phyloP scores from a whole-genome alignment of 164 flowering plant genomes.

The Stephania cephalantha region DNA sequence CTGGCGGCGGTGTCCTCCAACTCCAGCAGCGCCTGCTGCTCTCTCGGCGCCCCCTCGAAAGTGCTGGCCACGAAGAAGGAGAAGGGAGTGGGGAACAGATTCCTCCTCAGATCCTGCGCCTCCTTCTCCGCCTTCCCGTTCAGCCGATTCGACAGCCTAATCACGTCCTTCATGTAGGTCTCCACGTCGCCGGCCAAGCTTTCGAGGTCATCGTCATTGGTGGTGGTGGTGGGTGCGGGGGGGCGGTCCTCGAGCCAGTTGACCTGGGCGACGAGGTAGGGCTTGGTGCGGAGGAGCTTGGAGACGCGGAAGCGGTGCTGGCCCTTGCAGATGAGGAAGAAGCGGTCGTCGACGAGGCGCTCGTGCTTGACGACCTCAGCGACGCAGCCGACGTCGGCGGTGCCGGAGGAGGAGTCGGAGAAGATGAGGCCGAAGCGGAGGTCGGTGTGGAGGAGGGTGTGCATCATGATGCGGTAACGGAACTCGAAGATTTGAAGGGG shows the following conservation, averaged over 20 bases:
- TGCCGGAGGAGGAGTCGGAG: slow-evolving; percentile 66
- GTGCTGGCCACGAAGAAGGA: slow-evolving; percentile 96
- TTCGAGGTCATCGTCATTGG: slow-evolving; percentile 56
- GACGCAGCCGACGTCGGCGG: slow-evolving; percentile 89
- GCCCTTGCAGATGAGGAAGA: slow-evolving; percentile 92
- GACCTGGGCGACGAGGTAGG: slow-evolving; percentile 81
- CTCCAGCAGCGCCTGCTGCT: slow-evolving; percentile 94
- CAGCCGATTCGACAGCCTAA: slow-evolving; percentile 72
- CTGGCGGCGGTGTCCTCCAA: slow-evolving; percentile 83
- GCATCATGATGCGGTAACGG: slow-evolving; percentile 98
- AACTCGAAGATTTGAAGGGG: slow-evolving; percentile 94
- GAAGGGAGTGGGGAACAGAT: slow-evolving; percentile 86
- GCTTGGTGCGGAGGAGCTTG: slow-evolving; percentile 60
- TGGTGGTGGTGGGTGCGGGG: slow-evolving; percentile 11
- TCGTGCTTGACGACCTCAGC: slow-evolving; percentile 96
- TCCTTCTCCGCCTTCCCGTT: slow-evolving; percentile 92
- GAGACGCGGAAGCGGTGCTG: slow-evolving; percentile 84
- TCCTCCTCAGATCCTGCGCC: slow-evolving; percentile 66
- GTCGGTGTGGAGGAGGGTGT: slow-evolving; percentile 87
- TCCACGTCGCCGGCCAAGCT: slow-evolving; percentile 73
- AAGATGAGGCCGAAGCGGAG: slow-evolving; percentile 91
- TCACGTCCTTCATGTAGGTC: slow-evolving; percentile 83
- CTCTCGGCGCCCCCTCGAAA: slow-evolving; percentile 93
- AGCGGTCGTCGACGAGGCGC: slow-evolving; percentile 85
- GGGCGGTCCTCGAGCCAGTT: slow-evolving; percentile 90